phyloP scores from a whole-genome alignment of 176 grass and related monocot species.

The Stipa capillata region DNA sequence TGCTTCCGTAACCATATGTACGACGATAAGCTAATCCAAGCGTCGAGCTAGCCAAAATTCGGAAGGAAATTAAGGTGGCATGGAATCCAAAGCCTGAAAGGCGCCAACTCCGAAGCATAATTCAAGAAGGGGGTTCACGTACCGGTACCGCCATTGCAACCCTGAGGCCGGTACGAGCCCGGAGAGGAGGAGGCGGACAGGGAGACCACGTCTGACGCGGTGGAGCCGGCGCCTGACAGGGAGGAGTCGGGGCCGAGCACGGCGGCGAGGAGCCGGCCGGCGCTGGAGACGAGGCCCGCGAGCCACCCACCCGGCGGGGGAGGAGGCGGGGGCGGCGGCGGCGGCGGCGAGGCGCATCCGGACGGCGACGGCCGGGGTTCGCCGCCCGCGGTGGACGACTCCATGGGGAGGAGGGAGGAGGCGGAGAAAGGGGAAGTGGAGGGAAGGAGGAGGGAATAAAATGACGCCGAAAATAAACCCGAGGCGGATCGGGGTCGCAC shows the following conservation, averaged over 20 bases:
- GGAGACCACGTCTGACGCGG: slow-evolving; percentile 13
- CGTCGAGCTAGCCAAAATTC: not conserved
- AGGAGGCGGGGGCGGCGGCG: not conserved
- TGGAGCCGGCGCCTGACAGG: slow-evolving; percentile 12
- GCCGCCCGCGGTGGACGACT: slow-evolving; percentile 33
- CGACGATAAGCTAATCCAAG: not conserved
- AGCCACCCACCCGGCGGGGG: slow-evolving; percentile 39
- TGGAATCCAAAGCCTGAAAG: not conserved
- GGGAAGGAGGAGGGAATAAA: slow-evolving; percentile 14
- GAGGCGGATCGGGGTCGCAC: not conserved
- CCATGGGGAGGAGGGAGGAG: not conserved
- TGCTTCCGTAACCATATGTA: not conserved
- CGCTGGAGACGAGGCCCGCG: slow-evolving; percentile 49
- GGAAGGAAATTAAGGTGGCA: not conserved
- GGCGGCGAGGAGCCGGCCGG: slow-evolving; percentile 52
- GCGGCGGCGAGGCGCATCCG: slow-evolving; percentile 7
- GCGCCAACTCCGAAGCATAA: not conserved
- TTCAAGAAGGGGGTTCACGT: not conserved
- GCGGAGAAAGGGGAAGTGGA: not conserved
- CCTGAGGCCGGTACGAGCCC: not conserved
- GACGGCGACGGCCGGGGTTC: not conserved
- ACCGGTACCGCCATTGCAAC: not conserved
- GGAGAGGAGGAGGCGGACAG: slow-evolving; percentile 36
- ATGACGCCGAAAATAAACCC: not conserved
- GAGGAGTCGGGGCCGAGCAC: slow-evolving; percentile 56